Evolutionary conservation across 495 filamentous ascomycete species (phyloP).

Genomic region (Penicillium lagena): DNA sequence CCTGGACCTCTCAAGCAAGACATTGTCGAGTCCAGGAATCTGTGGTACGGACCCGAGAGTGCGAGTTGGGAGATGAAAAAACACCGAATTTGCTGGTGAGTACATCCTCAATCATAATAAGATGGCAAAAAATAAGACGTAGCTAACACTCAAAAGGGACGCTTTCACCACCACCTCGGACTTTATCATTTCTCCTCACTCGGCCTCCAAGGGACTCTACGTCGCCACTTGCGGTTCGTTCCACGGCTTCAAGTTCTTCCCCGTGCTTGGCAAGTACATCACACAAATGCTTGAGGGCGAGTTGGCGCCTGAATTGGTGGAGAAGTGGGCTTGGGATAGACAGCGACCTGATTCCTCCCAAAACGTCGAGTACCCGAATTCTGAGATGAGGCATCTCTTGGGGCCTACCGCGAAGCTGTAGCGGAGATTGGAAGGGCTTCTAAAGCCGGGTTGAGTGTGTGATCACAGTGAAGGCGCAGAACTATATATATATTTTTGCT

Average conservation of each 20-base stretch:
- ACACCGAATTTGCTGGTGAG: slow-evolving; percentile 41
- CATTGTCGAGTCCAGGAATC: slow-evolving; percentile 25
- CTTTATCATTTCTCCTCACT: slow-evolving; percentile 52
- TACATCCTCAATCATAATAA: background rate
- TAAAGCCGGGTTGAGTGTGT: background rate
- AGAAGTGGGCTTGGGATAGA: slow-evolving; percentile 56
- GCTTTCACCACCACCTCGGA: slow-evolving; percentile 43
- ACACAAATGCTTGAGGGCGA: slow-evolving; percentile 46
- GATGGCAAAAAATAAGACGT: background rate
- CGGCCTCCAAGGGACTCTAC: slow-evolving; percentile 40
- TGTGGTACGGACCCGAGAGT: slow-evolving; percentile 32
- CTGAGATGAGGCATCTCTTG: slow-evolving; percentile 29
- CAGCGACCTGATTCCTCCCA: slow-evolving; percentile 25
- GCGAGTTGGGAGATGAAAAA: slow-evolving; percentile 30
- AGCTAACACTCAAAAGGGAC: slow-evolving; percentile 19
- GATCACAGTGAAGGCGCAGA: too few species aligned
- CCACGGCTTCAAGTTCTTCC: slow-evolving; percentile 56
- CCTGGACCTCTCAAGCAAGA: slow-evolving; percentile 29
- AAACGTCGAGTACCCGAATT: slow-evolving; percentile 29
- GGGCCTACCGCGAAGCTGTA: slow-evolving; percentile 32
- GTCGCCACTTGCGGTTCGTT: slow-evolving; percentile 45
- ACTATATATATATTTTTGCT: too few species aligned
- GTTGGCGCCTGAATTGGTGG: slow-evolving; percentile 30
- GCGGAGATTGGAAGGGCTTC: background rate
- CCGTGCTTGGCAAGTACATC: slow-evolving; percentile 53